Percentiles rank a stretch among this genome's conserved stretches.
Evolutionary conservation across 164 flowering plant species (phyloP).

Genomic region (Aristolochia fimbriata): DNA sequence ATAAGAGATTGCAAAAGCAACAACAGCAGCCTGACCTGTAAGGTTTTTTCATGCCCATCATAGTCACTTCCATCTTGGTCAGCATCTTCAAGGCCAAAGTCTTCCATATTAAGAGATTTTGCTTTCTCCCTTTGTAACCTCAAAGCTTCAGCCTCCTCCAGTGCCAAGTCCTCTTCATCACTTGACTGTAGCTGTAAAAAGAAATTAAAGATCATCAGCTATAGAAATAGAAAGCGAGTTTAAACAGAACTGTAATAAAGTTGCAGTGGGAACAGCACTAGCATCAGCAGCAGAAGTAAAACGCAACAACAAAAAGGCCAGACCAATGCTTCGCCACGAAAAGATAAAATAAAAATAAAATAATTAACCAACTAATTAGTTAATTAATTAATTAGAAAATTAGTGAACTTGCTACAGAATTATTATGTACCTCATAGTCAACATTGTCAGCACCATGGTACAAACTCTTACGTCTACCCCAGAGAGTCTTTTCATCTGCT

Average conservation of each 20-base stretch:
- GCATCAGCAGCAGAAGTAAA: background rate
- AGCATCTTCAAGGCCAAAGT: constrained; percentile 59
- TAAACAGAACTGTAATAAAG: background rate
- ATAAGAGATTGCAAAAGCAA: background rate
- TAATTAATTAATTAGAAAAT: no score
- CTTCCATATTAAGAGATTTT: constrained; percentile 38
- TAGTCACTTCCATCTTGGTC: constrained; percentile 35
- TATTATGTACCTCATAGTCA: constrained; percentile 46
- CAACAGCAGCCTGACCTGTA: constrained; percentile 31
- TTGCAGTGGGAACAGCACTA: background rate
- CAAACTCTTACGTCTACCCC: constrained; percentile 34
- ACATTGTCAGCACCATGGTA: constrained; percentile 49
- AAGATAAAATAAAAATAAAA: no score
- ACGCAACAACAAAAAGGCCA: background rate
- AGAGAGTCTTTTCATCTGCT: constrained; percentile 25
- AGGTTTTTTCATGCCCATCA: constrained; percentile 36
- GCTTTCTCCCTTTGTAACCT: constrained; percentile 45
- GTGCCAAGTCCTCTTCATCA: constrained; percentile 55
- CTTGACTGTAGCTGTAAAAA: constrained; percentile 45
- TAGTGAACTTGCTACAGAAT: no score
- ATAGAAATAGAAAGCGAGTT: no score
- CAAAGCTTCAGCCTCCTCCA: constrained; percentile 64
- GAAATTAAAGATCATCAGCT: background rate
- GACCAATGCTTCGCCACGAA: no score
- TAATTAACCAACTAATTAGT: no score